Base-by-base conservation (phyloP, 768 basidiomycete genomes). In the Terana coerulea region DNA sequence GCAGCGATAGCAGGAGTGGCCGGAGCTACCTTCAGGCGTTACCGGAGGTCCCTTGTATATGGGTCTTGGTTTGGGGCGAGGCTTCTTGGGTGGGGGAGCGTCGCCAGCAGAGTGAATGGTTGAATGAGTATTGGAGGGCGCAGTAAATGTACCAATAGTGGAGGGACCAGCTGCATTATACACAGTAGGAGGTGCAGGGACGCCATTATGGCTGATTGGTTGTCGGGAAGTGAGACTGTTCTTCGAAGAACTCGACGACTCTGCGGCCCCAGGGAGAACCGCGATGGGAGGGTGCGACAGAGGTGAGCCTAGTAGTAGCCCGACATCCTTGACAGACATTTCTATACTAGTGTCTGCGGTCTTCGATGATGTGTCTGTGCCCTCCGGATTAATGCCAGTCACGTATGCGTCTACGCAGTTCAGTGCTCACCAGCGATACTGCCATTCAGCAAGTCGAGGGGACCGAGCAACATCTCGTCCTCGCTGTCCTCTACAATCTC, bases 241-340 rank as follows among this genome's bases (percentile, higher is more conserved):
- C n/a, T n/a, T n/a, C n/a, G n/a, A n/a, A n/a, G n/a, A n/a, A n/a
- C n/a, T n/a, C 6, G 31, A 43, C 31, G 29, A 9, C 21, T 51
- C 52, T 19, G 52, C 15, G 14, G 55, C 47, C 24, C 28, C 47
- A 29, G 48, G 25, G 9, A 57, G 30, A 25, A 54, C 30, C 6
- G 56, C 52, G n/a, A 57, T 57, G 15, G 52, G 52, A 15, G 56
- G 56, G 17, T 39, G 49, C 14, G 56, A 57, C 8, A 47, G 33
- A n/a, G 22, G 15, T 3, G 6, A 17, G 17, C 17, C 22, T 29
- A 34, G 30, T 29, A 17, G 26, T 11, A 17, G 19, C 42, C 3
- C 34, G 4, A 25, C 30, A 17, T 37, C 15, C 17, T 24, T 47
- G 15, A 11, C 42, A 11, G 33, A 46, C 15, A 14, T 17, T 12